Evolutionary conservation across 2,329 filamentous ascomycete species (phyloP).

Genomic region (Mariannaea elegans): DNA sequence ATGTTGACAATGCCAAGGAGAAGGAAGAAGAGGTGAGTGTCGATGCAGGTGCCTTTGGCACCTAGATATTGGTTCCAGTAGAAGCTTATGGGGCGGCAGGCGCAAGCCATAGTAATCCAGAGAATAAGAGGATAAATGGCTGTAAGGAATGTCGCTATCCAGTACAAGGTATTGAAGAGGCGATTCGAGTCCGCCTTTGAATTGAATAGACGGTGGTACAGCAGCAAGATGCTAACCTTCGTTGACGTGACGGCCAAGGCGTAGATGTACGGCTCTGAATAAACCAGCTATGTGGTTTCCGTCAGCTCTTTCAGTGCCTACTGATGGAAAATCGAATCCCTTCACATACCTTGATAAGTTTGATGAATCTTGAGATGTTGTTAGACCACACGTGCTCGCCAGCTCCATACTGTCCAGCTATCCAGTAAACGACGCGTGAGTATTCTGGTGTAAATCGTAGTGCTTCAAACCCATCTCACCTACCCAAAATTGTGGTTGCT

Average conservation of each 20-base stretch:
- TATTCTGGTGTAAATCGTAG: not conserved
- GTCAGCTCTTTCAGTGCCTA: not conserved
- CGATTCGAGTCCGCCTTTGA: constrained; percentile 18
- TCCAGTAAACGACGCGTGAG: not conserved
- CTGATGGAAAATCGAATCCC: not conserved
- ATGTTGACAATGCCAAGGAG: constrained; percentile 26
- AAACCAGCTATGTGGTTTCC: constrained; percentile 9
- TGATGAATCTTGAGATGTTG: constrained; percentile 14
- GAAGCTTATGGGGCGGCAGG: constrained; percentile 17
- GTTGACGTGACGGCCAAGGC: constrained; percentile 19
- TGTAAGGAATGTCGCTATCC: constrained; percentile 3
- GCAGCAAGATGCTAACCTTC: constrained; percentile 21
- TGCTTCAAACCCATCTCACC: not conserved
- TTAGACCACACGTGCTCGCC: constrained; percentile 22
- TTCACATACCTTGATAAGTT: constrained; percentile 16
- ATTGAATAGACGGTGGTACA: constrained; percentile 23
- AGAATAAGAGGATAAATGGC: constrained; percentile 16
- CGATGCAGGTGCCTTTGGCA: constrained; percentile 21
- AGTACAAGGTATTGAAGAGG: constrained; percentile 8
- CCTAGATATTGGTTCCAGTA: constrained; percentile 26
- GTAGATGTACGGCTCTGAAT: constrained; percentile 19
- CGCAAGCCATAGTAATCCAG: constrained; percentile 23
- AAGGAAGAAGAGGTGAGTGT: constrained; percentile 22
- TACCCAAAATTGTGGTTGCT: constrained; percentile 19
- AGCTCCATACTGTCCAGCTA: constrained; percentile 21